Percentiles rank a stretch among this genome's conserved stretches.
These are phyloP conservation scores for Gracilaria vermiculophylla DNA, from an alignment of 23 red algal species.

Conservation along the genomic window DNA sequence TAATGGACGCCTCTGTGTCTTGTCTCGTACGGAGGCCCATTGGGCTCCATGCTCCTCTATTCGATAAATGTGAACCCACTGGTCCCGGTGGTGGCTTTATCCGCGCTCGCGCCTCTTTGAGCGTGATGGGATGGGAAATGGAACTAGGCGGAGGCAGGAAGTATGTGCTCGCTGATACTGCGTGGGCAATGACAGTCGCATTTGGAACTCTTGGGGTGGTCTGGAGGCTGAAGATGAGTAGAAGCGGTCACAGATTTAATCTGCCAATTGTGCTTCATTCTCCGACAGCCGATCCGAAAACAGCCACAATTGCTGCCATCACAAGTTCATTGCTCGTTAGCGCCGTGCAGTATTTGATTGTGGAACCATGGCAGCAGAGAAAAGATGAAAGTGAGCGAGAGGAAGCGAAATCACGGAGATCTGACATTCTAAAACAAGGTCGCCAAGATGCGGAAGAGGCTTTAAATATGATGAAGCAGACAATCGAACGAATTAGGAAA, in stretches of 20 bases:
- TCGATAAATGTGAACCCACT: conserved; percentile 38
- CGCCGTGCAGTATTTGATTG: conserved; percentile 42
- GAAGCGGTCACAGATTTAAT: conserved; percentile 45
- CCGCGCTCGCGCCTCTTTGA: conserved; percentile 10
- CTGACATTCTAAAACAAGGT: conserved; percentile 27
- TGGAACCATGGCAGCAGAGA: conserved; percentile 49
- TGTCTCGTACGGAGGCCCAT: conserved; percentile 44
- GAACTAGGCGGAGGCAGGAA: conserved; percentile 37
- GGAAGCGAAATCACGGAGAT: conserved; percentile 22
- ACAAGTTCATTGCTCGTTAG: conserved; percentile 18
- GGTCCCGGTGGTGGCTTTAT: conserved; percentile 40
- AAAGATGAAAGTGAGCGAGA: conserved; percentile 36
- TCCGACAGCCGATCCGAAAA: conserved; percentile 30
- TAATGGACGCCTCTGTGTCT: conserved; percentile 35
- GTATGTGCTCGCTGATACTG: conserved; percentile 49
- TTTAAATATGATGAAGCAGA: conserved; percentile 51
- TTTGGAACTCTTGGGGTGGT: conserved; percentile 57
- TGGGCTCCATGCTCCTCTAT: conserved; percentile 52
- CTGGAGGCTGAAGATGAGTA: conserved; percentile 51
- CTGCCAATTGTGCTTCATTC: conserved; percentile 53
- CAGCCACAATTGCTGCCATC: conserved; percentile 45
- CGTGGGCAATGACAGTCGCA: conserved; percentile 22
- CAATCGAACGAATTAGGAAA: conserved; percentile 44
- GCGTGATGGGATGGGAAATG: conserved; percentile 65
- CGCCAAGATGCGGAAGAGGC: conserved; percentile 65